Base-by-base conservation (phyloP, 805 yeast species). In the Candida taoyuanica region DNA sequence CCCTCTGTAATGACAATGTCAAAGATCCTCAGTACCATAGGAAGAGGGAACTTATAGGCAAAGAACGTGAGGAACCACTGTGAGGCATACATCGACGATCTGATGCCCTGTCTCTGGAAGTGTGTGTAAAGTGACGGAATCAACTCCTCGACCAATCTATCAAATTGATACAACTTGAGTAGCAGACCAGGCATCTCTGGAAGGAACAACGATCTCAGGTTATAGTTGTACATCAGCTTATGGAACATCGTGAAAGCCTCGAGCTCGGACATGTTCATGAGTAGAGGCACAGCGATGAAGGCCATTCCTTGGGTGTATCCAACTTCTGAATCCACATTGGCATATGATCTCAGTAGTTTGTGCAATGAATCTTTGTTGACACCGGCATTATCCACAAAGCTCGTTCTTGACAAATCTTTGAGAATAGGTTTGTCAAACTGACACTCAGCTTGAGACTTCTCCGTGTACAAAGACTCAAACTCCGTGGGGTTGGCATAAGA, bases 241-340 rank as follows among this genome's bases (percentile, higher is more conserved):
- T 81, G 85, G 31, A 91, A 67, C 50, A 89, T 59, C 43, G 93
- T 78, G 62, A 91, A 91, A 4, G 95, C 79, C 58, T 91, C 97
- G 32, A 81, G 70, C 48, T 89, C 96, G 27, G 66, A 71, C 79
- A 87, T 74, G 50, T 85, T 85, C 66, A 89, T 69, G 31, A 88
- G 65, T 33, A 93, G 62, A 3, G 98, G 97, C 5, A 87, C 87
- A 0, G 85, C 76, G 31, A 93, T 76, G 55, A 93, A 93, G 2
- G 95, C 95, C 96, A 93, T 88, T 7, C 98, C 98, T 62, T 93
- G 98, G 2, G 97, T 93, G 55, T 93, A 93, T 0, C 98, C 98
- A 35, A 93, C 96, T 36, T 89, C 97, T 1, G 84, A 78, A 59
- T 93, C 98, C 58, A 76, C 82, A 33, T 86, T 63, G 17, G 93